Percentiles rank a stretch among this genome's conserved stretches.
Evolutionary conservation across 163 green algal genomes (phyloP).

Genomic region (Scenedesmus sp.): DNA sequence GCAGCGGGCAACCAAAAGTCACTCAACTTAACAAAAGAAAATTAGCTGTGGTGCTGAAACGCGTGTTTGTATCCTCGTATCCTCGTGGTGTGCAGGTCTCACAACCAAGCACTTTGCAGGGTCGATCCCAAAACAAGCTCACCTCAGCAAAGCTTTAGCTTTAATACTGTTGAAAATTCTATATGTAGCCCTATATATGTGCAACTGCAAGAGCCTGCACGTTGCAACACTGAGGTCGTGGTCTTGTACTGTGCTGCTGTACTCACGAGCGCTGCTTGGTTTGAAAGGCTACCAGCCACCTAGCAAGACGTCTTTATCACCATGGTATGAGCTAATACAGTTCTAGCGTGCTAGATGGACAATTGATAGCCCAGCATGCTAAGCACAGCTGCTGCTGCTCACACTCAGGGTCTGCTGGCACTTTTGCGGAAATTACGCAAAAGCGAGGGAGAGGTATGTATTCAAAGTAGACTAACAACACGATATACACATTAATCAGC

Average conservation of each 20-base stretch:
- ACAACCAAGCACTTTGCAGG: not conserved
- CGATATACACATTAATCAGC: not conserved
- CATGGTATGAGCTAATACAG: not conserved
- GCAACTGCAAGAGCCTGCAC: no score
- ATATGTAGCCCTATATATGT: no score
- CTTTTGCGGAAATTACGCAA: conserved; percentile 73
- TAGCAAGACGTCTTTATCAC: not conserved
- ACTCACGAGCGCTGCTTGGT: not conserved
- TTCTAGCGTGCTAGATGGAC: not conserved
- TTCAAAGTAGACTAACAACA: not conserved
- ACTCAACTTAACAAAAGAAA: no score
- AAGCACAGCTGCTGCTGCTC: conserved; percentile 25
- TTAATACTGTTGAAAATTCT: no score
- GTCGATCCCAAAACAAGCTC: not conserved
- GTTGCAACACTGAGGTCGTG: not conserved
- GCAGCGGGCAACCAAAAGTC: no score
- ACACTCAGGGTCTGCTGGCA: conserved; percentile 68
- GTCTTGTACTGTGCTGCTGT: not conserved
- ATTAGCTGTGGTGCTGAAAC: no score
- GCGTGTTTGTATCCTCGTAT: no score
- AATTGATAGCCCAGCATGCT: not conserved
- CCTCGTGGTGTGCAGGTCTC: not conserved
- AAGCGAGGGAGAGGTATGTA: conserved; percentile 57
- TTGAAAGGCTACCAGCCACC: not conserved
- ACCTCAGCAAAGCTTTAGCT: not conserved